phyloP scores from a whole-genome alignment of 2,329 filamentous ascomycete species.

The Pyrenophora teres region DNA sequence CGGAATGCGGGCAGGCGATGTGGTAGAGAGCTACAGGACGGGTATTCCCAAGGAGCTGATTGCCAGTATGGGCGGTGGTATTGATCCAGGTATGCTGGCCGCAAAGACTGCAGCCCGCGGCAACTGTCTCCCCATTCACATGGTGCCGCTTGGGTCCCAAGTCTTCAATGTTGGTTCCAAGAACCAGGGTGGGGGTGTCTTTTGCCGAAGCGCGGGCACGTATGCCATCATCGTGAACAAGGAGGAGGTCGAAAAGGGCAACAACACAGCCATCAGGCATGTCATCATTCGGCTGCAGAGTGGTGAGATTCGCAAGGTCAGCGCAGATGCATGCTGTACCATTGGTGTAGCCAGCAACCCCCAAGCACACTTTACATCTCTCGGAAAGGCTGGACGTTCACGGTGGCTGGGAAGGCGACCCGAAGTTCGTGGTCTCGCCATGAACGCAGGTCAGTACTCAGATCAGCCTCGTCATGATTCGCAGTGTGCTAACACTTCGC shows the following conservation, averaged over 20 bases:
- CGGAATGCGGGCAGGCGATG: slow-evolving; percentile 87
- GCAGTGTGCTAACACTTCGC: slow-evolving; percentile 21
- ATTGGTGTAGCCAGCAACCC: slow-evolving; percentile 94
- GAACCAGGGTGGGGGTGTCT: slow-evolving; percentile 75
- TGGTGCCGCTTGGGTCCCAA: slow-evolving; percentile 92
- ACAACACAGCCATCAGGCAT: slow-evolving; percentile 70
- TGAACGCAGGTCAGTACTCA: slow-evolving; percentile 77
- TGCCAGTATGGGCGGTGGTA: slow-evolving; percentile 86
- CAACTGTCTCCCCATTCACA: slow-evolving; percentile 92
- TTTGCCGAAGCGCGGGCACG: slow-evolving; percentile 93
- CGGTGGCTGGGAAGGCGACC: slow-evolving; percentile 94
- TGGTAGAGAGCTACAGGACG: slow-evolving; percentile 86
- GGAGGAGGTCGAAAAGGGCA: slow-evolving; percentile 68
- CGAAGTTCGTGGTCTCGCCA: slow-evolving; percentile 94
- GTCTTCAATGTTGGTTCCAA: slow-evolving; percentile 86
- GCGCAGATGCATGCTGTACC: slow-evolving; percentile 90
- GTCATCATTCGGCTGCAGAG: slow-evolving; percentile 88
- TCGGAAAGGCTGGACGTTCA: slow-evolving; percentile 93
- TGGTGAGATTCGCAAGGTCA: slow-evolving; percentile 87
- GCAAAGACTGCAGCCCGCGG: slow-evolving; percentile 92
- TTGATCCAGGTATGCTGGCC: slow-evolving; percentile 95
- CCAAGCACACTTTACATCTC: slow-evolving; percentile 84
- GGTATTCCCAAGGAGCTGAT: slow-evolving; percentile 88
- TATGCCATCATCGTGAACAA: slow-evolving; percentile 88
- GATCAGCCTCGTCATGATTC: neutral